Percentiles rank a stretch among this genome's conserved stretches.
phyloP scores from a whole-genome alignment of 2,329 filamentous ascomycete genomes.

The Botryotinia globosa region DNA sequence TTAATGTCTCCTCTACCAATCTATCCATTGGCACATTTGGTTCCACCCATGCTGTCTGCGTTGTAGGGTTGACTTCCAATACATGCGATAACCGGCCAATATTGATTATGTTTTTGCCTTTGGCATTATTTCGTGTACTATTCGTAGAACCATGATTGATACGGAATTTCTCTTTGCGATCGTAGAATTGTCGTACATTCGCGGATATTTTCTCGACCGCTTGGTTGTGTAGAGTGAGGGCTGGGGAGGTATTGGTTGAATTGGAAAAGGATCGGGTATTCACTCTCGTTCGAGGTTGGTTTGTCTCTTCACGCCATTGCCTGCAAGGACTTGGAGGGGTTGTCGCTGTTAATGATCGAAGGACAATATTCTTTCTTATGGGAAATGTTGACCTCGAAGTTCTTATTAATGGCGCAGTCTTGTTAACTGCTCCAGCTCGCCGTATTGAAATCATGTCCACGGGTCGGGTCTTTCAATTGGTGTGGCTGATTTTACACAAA shows the following conservation, averaged over 20 bases:
- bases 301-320: background rate
- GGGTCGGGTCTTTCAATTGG: constrained; percentile 10
- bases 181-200: constrained; percentile 47
- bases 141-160: constrained; percentile 58
- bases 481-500: background rate
- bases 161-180: constrained; percentile 49
- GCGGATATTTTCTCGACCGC: constrained; percentile 46
- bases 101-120: constrained; percentile 45
- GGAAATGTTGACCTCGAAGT: background rate
- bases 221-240: constrained; percentile 40
- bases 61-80: constrained; percentile 43
- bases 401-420: background rate
- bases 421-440: background rate
- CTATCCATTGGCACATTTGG: constrained; percentile 68
- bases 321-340: background rate
- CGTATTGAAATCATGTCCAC: constrained; percentile 8
- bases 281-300: background rate
- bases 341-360: background rate
- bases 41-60: constrained; percentile 54
- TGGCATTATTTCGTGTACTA: constrained; percentile 47
- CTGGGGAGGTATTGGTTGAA: background rate
- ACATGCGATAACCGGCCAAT: constrained; percentile 49
- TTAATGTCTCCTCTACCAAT: constrained; percentile 56
- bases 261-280: background rate
- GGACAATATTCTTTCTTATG: background rate